A percentile compares a stretch with the other conserved stretches of the same genome.
phyloP scores from a whole-genome alignment of 2,329 filamentous ascomycete genomes.

The Helicocarpus griseus region DNA sequence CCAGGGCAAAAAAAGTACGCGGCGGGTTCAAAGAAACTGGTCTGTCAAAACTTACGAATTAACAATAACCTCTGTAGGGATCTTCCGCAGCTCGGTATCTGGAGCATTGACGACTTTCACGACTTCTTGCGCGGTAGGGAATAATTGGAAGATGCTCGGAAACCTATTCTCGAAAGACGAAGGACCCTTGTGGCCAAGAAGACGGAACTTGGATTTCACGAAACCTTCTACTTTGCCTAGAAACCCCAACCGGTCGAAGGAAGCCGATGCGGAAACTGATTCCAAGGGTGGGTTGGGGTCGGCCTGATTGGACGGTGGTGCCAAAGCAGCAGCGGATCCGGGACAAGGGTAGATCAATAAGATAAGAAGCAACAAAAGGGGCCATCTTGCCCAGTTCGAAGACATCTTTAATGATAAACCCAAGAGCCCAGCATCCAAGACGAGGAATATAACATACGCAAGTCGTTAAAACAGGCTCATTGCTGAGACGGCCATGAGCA shows the following conservation, averaged over 20 bases:
- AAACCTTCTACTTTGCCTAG: neutral
- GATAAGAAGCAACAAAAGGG: neutral
- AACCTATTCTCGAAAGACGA: neutral
- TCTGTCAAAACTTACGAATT: constrained; percentile 7
- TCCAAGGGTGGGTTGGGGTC: neutral
- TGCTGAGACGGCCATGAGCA: neutral
- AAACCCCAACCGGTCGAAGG: neutral
- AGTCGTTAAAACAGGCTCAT: no score
- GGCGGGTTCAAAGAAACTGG: neutral
- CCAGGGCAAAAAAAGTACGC: neutral
- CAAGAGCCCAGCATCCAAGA: no score
- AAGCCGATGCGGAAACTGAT: neutral
- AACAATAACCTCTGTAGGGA: constrained; percentile 5
- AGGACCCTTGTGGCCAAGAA: neutral
- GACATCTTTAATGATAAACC: neutral
- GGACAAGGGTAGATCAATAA: neutral
- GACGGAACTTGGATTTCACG: neutral
- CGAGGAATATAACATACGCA: neutral
- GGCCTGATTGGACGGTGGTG: neutral
- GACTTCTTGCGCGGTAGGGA: constrained; percentile 7
- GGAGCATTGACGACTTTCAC: neutral
- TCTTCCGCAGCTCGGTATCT: neutral
- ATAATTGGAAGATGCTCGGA: neutral
- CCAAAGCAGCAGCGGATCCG: neutral
- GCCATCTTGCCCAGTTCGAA: neutral